Percentiles rank a stretch among this genome's conserved stretches.
These are phyloP conservation scores for Rhynchosporium secalis DNA, from an alignment of 2,329 filamentous ascomycete genomes.

Conservation along the genomic window DNA sequence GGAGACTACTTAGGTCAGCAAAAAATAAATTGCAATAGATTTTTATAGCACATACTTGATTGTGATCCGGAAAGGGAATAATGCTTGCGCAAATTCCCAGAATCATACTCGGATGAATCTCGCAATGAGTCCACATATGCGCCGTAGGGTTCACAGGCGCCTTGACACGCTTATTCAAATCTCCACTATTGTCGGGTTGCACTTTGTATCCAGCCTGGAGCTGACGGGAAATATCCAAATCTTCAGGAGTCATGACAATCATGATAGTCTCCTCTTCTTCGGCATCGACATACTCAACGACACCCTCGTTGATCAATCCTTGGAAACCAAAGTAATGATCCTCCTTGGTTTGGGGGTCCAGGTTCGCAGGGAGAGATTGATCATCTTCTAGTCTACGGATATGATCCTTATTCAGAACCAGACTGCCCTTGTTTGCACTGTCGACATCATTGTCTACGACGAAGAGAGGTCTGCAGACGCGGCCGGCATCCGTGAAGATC, in stretches of 20 bases:
- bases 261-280: slow-evolving; percentile 98
- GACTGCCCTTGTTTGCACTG: slow-evolving; percentile 70
- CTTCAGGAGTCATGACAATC: slow-evolving; percentile 99
- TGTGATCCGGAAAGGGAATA: slow-evolving; percentile 99
- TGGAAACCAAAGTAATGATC: slow-evolving; percentile 79
- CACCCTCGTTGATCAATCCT: slow-evolving; percentile 77
- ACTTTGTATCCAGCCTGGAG: slow-evolving; percentile 65
- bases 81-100: slow-evolving; percentile 98
- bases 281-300: slow-evolving; percentile 93
- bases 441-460: slow-evolving; percentile 84
- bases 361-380: slow-evolving; percentile 61
- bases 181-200: slow-evolving; percentile 61
- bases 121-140: slow-evolving; percentile 95
- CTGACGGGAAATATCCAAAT: slow-evolving; percentile 75
- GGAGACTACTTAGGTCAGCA: slow-evolving; percentile 66
- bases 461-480: slow-evolving; percentile 91
- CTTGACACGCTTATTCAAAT: slow-evolving; percentile 84
- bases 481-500: slow-evolving; percentile 94
- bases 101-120: slow-evolving; percentile 99
- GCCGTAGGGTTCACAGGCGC: slow-evolving; percentile 84
- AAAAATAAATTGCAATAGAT: slow-evolving; percentile 20
- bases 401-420: slow-evolving; percentile 84
- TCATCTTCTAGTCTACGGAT: slow-evolving; percentile 75
- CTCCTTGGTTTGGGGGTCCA: slow-evolving; percentile 58
- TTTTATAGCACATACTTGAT: slow-evolving; percentile 61